Evolutionary conservation across 768 basidiomycete species (phyloP).

Genomic region (Amanita molliuscula): DNA sequence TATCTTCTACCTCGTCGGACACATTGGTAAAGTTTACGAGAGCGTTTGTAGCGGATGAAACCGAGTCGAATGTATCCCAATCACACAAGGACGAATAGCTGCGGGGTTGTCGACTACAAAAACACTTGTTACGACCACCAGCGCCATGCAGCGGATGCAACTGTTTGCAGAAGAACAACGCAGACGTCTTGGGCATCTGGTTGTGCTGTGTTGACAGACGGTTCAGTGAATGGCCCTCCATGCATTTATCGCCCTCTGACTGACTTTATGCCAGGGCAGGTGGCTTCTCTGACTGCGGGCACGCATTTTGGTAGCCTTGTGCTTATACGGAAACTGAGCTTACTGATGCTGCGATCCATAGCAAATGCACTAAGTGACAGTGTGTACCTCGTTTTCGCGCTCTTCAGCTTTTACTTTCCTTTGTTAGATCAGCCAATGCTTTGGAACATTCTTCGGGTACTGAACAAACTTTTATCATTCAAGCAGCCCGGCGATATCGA

Average conservation of each 20-base stretch:
- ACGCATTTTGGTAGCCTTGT: conserved; percentile 34
- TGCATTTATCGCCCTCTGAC: background rate
- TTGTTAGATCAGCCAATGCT: conserved; percentile 35
- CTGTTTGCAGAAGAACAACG: conserved; percentile 43
- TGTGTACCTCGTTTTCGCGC: conserved; percentile 20
- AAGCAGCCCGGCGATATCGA: conserved; percentile 9
- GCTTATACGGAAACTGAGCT: conserved; percentile 37
- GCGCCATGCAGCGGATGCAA: conserved; percentile 14
- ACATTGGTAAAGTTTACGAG: background rate
- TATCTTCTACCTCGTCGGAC: conserved; percentile 24
- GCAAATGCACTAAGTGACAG: conserved; percentile 38
- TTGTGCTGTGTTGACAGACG: conserved; percentile 22
- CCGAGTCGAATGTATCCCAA: no score
- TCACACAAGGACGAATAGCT: no score
- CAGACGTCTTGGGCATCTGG: conserved; percentile 43
- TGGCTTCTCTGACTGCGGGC: conserved; percentile 29
- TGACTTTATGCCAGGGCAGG: conserved; percentile 19
- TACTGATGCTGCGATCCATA: conserved; percentile 43
- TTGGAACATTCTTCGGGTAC: conserved; percentile 35
- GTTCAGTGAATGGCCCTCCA: conserved; percentile 18
- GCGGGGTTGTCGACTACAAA: no score
- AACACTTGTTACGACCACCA: background rate
- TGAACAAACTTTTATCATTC: conserved; percentile 36
- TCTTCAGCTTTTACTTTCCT: background rate
- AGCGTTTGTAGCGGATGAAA: background rate